These are phyloP conservation scores for Nicotiana attenuata DNA, from an alignment of 257 asterid genomes.

Conservation along the genomic window DNA sequence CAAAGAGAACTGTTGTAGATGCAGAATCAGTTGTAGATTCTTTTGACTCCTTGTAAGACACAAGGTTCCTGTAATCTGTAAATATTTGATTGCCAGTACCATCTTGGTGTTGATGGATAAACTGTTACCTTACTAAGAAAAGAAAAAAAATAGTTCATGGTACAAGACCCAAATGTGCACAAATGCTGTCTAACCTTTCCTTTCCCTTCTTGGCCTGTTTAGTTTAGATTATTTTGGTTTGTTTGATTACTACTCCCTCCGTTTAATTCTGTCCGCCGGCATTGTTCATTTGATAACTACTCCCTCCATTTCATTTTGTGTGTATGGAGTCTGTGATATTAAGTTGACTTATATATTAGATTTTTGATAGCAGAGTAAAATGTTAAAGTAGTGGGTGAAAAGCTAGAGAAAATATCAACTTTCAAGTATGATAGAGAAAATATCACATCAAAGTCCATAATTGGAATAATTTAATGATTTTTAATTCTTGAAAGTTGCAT, in stretches of 20 bases:
- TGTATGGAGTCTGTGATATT: not conserved
- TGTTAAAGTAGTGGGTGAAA: not conserved
- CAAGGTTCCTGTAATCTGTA: too few relatives aligned
- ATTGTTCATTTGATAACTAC: not conserved
- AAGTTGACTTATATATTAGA: not conserved
- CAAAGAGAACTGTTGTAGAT: too few relatives aligned
- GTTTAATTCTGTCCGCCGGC: not conserved
- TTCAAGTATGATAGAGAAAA: slow-evolving; percentile 1
- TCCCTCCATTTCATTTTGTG: not conserved
- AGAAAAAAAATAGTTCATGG: too few relatives aligned
- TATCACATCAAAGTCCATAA: not conserved
- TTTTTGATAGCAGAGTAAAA: not conserved
- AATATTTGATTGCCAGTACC: too few relatives aligned
- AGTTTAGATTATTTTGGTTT: not conserved
- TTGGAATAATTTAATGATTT: not conserved
- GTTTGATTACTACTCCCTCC: not conserved
- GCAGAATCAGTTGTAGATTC: too few relatives aligned
- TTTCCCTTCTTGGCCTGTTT: not conserved
- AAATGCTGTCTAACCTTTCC: not conserved
- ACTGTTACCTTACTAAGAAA: too few relatives aligned
- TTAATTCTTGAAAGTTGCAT: not conserved
- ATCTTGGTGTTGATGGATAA: too few relatives aligned
- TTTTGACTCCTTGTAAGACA: too few relatives aligned
- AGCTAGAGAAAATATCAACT: not conserved
- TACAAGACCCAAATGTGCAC: not conserved